Percentiles rank a stretch among this genome's conserved stretches.
phyloP scores from a whole-genome alignment of 495 filamentous ascomycete genomes.

The Massariosphaeria phaeospora region DNA sequence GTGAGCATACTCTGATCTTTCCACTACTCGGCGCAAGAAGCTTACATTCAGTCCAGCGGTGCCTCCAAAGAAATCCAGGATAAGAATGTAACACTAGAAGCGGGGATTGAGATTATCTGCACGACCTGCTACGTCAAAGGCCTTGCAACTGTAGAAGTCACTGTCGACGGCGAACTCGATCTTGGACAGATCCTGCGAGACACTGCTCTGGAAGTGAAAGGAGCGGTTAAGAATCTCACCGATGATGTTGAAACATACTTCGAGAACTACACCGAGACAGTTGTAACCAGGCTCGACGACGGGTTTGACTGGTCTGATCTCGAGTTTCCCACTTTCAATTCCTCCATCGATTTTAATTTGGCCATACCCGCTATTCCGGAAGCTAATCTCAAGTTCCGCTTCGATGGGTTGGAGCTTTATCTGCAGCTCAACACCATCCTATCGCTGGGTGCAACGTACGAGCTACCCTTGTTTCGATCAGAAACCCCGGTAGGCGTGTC shows the following conservation, averaged over 20 bases:
- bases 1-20: neutral
- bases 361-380: constrained; percentile 45
- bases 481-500: constrained; percentile 44
- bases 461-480: constrained; percentile 47
- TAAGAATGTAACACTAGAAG: neutral
- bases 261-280: constrained; percentile 5
- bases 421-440: constrained; percentile 47
- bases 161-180: constrained; percentile 42
- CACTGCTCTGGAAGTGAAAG: constrained; percentile 37
- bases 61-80: too few species aligned
- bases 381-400: constrained; percentile 44
- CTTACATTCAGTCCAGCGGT: too few species aligned
- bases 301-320: constrained; percentile 39
- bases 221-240: constrained; percentile 30
- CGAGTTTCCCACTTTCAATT: constrained; percentile 41
- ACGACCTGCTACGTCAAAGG: constrained; percentile 52
- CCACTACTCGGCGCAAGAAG: neutral
- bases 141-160: constrained; percentile 42
- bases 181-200: constrained; percentile 39
- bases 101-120: constrained; percentile 44
- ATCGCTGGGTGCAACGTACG: constrained; percentile 44
- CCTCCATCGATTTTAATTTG: constrained; percentile 7
- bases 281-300: constrained; percentile 12
- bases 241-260: constrained; percentile 18
- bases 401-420: constrained; percentile 52